Conservation (phyloP, 805 yeast genomes). For the Ogataea kodamae region DNA sequence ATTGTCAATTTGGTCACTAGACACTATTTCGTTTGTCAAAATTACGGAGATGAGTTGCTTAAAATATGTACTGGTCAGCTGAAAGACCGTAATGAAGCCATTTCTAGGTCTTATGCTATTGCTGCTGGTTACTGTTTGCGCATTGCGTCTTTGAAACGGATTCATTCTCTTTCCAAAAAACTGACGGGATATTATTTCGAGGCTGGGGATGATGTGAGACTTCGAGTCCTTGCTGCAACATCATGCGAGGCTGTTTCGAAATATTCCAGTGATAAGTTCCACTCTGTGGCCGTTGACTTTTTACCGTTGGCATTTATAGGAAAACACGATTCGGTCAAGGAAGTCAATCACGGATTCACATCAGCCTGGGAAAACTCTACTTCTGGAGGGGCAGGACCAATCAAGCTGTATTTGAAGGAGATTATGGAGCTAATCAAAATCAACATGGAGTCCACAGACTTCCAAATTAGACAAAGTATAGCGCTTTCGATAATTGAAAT, state of each 20-base stretch:
- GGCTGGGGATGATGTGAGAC: conserved; percentile 36
- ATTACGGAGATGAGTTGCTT: conserved; percentile 62
- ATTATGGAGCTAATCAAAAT: conserved; percentile 50
- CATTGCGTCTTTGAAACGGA: conserved; percentile 49
- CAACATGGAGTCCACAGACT: conserved; percentile 55
- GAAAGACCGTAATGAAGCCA: conserved; percentile 66
- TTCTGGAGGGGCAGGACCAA: conserved; percentile 67
- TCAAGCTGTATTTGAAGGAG: conserved; percentile 66
- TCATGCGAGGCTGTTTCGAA: conserved; percentile 65
- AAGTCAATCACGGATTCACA: conserved; percentile 48
- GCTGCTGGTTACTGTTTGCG: conserved; percentile 78
- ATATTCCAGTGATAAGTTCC: conserved; percentile 66
- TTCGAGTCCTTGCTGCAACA: conserved; percentile 51
- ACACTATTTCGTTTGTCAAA: conserved; percentile 41
- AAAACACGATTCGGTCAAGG: conserved; percentile 55
- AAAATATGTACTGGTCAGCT: conserved; percentile 56
- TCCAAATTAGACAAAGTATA: conserved; percentile 62
- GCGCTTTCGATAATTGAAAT: conserved; percentile 65
- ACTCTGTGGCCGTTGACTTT: conserved; percentile 55
- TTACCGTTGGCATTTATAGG: conserved; percentile 81
- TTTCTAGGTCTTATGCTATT: conserved; percentile 71
- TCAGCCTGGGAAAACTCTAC: conserved; percentile 77
- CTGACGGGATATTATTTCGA: conserved; percentile 60
- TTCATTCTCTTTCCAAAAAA: conserved; percentile 50
- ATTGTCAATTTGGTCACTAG: conserved; percentile 61